phyloP scores from a whole-genome alignment of 176 grass and related monocot genomes.

The Carex cristatella region DNA sequence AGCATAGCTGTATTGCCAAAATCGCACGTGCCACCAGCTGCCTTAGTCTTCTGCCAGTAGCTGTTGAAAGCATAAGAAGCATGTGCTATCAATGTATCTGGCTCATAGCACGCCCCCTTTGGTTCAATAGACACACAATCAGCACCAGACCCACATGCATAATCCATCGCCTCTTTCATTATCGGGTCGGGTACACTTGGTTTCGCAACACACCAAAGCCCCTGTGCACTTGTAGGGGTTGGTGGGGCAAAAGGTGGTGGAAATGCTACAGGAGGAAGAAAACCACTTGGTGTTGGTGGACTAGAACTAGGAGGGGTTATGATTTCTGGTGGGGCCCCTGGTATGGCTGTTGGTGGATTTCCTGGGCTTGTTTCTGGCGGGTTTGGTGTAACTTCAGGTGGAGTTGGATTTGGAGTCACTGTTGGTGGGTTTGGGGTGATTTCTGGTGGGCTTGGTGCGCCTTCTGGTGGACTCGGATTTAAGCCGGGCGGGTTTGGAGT shows the following conservation, averaged over 20 bases:
- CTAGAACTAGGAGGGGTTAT: not conserved
- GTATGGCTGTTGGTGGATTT: slow-evolving; percentile 12
- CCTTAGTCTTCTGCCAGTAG: slow-evolving; percentile 75
- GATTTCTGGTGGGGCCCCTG: slow-evolving; percentile 2
- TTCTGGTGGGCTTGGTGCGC: slow-evolving; percentile 15
- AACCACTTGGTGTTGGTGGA: slow-evolving; percentile 4
- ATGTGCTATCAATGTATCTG: slow-evolving; percentile 58
- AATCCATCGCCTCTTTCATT: slow-evolving; percentile 86
- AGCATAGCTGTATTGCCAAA: slow-evolving; percentile 84
- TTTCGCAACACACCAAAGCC: slow-evolving; percentile 79
- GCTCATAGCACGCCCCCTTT: slow-evolving; percentile 51
- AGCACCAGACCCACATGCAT: slow-evolving; percentile 64
- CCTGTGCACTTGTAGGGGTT: not conserved
- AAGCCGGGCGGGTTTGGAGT: slow-evolving; percentile 27
- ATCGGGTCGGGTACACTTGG: slow-evolving; percentile 57
- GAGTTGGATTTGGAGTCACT: slow-evolving; percentile 10
- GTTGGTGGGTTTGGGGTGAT: slow-evolving; percentile 20
- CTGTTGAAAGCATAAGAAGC: slow-evolving; percentile 92
- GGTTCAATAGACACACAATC: slow-evolving; percentile 63
- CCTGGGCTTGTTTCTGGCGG: slow-evolving; percentile 10
- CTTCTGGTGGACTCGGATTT: slow-evolving; percentile 9
- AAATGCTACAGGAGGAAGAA: slow-evolving; percentile 64
- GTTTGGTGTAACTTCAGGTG: slow-evolving; percentile 19
- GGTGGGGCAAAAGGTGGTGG: slow-evolving; percentile 38
- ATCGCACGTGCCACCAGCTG: slow-evolving; percentile 80